Evolutionary conservation across 257 asterid genomes (phyloP), one percentile per base, ranked within the genome.

Genomic region (Paraleonurus japonicus): DNA sequence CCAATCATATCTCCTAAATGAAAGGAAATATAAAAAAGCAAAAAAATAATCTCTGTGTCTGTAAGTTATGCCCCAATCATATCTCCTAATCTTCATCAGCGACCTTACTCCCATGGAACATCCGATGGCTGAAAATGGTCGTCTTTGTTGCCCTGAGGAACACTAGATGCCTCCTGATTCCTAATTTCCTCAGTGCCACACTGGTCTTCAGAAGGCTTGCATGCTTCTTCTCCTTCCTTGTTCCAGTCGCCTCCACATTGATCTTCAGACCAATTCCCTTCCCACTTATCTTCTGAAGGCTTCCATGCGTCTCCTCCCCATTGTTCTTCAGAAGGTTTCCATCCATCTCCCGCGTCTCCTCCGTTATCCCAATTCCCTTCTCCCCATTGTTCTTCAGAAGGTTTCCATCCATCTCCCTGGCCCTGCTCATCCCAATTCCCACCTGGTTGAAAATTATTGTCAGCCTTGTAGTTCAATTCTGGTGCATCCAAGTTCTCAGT

Each of bases 61-160:
- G 12, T 20, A 51, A 50, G 19, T 2, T 17, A 3, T 51, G 58
- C 58, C 28, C 84, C 82, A 73, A 43, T 82, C 77, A 65, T 83
- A 86, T 19, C 61, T 84, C 79, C 73, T 81, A 84, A 55, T 77
- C 77, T 70, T 81, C 81, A 80, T 70, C 81, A 16, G 5, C 20
- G 26, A 65, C 76, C 69, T 62, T 22, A 63, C 60, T 62, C 82
- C 82, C 79, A 67, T 39, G 76, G 79, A 28, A 68, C 74, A 55
- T 76, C 85, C 5, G 80, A 35, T 8, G 75, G 55, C 66, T 51
- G 33, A 35, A 57, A 53, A 6, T 72, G 12, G 63, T 37, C 23
- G 2, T 23, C 35, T 12, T 35, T 1, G 2, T 75, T 54, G 30
- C 60, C 61, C 57, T 60, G n/a, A 70, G 12, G 23, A 51, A 7